Conservation (phyloP, 176 grass and related monocot genomes). For the Thinopyrum elongatum region DNA sequence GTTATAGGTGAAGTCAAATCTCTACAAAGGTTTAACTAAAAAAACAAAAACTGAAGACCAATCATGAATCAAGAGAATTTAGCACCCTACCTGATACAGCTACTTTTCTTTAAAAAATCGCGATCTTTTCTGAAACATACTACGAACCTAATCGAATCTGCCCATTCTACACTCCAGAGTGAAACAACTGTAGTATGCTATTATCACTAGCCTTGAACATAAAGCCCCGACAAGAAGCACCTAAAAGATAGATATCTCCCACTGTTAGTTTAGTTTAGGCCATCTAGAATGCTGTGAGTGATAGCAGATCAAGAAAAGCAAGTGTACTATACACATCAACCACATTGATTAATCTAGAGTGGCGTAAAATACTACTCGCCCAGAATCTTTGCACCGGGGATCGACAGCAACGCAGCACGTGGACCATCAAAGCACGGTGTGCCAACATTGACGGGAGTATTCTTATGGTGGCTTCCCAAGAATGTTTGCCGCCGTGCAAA, state of each 20-base stretch:
- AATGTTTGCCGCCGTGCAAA: constrained; percentile 34
- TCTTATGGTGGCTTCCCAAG: constrained; percentile 34
- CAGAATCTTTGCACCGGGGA: constrained; percentile 28
- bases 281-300: neutral
- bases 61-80: neutral
- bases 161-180: neutral
- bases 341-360: too few relatives aligned
- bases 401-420: neutral
- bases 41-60: neutral
- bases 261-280: constrained; percentile 9
- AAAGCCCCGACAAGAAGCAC: neutral
- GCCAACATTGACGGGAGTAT: constrained; percentile 36
- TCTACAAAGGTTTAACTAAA: neutral
- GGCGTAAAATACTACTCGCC: neutral
- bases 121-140: neutral
- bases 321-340: neutral
- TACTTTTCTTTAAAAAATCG: neutral
- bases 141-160: neutral
- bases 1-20: neutral
- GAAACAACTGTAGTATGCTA: neutral
- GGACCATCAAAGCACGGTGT: constrained; percentile 13
- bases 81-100: neutral
- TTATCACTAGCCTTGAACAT: neutral
- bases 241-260: constrained; percentile 6
- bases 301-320: constrained; percentile 1